Base-by-base conservation (phyloP, 441 rosid genomes). In the Omphalea diandra region DNA sequence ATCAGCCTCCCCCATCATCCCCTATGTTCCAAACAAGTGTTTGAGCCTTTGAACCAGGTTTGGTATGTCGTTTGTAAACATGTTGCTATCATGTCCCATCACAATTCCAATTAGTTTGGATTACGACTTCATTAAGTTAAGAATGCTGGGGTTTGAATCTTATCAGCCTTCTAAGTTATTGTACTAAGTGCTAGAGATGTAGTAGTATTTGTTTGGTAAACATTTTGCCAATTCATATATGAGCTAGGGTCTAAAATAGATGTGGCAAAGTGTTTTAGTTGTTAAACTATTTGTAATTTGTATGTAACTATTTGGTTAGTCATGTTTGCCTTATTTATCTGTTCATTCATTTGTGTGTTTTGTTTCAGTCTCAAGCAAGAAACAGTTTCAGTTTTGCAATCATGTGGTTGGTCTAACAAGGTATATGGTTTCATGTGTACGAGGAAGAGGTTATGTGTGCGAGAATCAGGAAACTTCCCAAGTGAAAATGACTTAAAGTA, bases 391-490 rank as follows among this genome's bases (percentile, higher is more conserved):
- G 78, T 77, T 73, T 76, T 95, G 83, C 85, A 65, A 76, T 78
- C 90, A 11, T 88, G 88, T 47, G 95, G 92, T 60, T 95, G 97
- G 95, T 78, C 68, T 44, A 84, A 83, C 63, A 74, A 90, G 54
- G 92, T 88, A 26, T 77, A 70, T 12, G 67, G 72, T 65, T 83
- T 81, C 77, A 93, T 95, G 98, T 73, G 73, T 61, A 80, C 76
- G 4, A 80, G 86, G 78, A 95, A 87, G 87, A 86, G 87, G 76
- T 38, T 76, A 50, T 82, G 81, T 43, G 49, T 72, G 17, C 68
- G 66, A 63, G 86, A 81, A 76, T 58, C 58, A 54, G 90, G 78
- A 63, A 75, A 72, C 50, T 61, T 63, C 31, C 81, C 63, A 41
- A 77, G 74, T 53, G 73, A 68, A 72, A 62, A 65, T 63, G 81